phyloP scores from a whole-genome alignment of 2,329 filamentous ascomycete species.

The Tolypocladium ophioglossoides region DNA sequence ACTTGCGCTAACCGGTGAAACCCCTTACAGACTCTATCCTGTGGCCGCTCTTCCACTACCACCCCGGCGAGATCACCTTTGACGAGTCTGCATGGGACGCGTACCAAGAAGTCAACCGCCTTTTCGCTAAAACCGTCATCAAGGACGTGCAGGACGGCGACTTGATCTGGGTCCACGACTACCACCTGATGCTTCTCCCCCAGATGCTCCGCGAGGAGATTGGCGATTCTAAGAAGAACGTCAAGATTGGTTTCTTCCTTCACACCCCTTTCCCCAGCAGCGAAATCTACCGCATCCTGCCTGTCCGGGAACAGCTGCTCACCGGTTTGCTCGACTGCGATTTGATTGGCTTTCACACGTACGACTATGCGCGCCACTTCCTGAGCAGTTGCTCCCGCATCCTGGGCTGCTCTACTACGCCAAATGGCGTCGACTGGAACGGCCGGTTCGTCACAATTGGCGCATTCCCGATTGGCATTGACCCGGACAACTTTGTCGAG shows the following conservation, averaged over 20 bases:
- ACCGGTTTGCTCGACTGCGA: slow-evolving; percentile 86
- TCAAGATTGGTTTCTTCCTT: slow-evolving; percentile 97
- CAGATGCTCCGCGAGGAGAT: slow-evolving; percentile 91
- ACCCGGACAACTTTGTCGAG: slow-evolving; percentile 91
- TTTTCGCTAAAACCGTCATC: slow-evolving; percentile 82
- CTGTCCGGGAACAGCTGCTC: slow-evolving; percentile 81
- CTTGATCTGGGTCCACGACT: slow-evolving; percentile 96
- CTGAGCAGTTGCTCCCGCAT: slow-evolving; percentile 94
- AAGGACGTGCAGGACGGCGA: slow-evolving; percentile 88
- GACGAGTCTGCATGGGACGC: slow-evolving; percentile 91
- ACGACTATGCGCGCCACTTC: slow-evolving; percentile 98
- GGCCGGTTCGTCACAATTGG: slow-evolving; percentile 84
- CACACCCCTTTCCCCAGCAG: slow-evolving; percentile 96
- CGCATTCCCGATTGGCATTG: slow-evolving; percentile 95
- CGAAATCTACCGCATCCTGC: slow-evolving; percentile 92
- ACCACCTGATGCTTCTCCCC: slow-evolving; percentile 94
- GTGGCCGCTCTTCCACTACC: slow-evolving; percentile 98
- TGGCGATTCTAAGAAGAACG: slow-evolving; percentile 68
- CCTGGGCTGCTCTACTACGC: slow-evolving; percentile 68
- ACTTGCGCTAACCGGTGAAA: not conserved
- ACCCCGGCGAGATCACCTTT: slow-evolving; percentile 96
- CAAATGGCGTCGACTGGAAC: slow-evolving; percentile 86
- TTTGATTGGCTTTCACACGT: slow-evolving; percentile 95
- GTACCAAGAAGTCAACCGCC: slow-evolving; percentile 83
- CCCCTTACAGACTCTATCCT: slow-evolving; percentile 70